Evolutionary conservation across 2,329 filamentous ascomycete genomes (phyloP).

Genomic region (Grosmannia clavigera): DNA sequence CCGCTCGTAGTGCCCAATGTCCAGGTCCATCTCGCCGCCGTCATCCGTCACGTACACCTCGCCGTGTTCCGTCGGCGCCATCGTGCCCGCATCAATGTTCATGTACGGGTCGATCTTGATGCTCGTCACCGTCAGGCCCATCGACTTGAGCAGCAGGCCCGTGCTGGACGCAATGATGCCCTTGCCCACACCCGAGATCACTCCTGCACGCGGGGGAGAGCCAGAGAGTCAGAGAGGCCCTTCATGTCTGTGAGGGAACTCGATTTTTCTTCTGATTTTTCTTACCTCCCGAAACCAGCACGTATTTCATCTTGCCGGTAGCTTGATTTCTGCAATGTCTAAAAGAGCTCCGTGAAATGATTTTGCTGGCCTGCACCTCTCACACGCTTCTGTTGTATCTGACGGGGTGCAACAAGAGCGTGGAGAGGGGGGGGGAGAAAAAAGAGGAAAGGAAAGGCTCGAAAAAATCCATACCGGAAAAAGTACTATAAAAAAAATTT

Average conservation of each 20-base stretch:
- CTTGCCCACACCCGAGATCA: constrained; percentile 16
- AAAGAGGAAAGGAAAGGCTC: neutral
- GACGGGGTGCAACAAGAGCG: neutral
- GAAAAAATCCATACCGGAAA: neutral
- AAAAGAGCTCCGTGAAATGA: neutral
- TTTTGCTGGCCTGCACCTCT: neutral
- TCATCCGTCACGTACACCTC: constrained; percentile 83
- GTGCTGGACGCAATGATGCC: constrained; percentile 14
- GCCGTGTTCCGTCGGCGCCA: constrained; percentile 48
- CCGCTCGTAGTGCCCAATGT: constrained; percentile 45
- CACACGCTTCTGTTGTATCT: neutral
- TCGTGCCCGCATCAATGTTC: constrained; percentile 24
- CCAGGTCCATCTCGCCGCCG: constrained; percentile 53
- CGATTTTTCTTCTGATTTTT: neutral
- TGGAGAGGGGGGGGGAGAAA: constrained; percentile 1
- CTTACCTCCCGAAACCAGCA: constrained; percentile 15
- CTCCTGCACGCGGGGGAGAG: constrained; percentile 5
- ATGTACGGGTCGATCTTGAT: constrained; percentile 40
- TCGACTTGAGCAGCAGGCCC: constrained; percentile 65
- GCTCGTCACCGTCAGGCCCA: constrained; percentile 57
- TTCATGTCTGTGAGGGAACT: neutral
- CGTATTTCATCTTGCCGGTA: constrained; percentile 15
- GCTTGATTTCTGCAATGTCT: neutral
- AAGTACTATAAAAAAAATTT: neutral
- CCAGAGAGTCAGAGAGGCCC: neutral